Base-by-base conservation (phyloP, 2,329 filamentous ascomycete genomes). In the Lachnellula cervina region DNA sequence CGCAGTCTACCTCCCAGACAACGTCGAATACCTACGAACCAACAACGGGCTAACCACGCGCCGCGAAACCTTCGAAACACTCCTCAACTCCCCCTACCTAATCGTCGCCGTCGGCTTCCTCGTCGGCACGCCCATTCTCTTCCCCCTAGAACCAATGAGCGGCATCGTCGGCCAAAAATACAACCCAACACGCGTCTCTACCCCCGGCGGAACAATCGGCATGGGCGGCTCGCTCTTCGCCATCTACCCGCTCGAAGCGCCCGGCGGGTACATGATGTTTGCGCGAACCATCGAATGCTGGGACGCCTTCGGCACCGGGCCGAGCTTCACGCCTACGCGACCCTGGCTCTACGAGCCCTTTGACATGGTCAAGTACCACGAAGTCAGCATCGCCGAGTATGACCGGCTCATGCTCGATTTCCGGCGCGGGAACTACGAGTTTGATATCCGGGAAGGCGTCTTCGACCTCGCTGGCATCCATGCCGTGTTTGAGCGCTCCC, bases 221-320 rank as follows among this genome's bases (percentile, higher is more conserved):
- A 65, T 71, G 5, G 73, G 73, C 4, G 72, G 74, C 0, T 67
- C 66, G 3, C 55, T 68, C 13, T 61, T 74, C 13, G 66, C 69
- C 28, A 66, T 74, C 6, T 76, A 76, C 50, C 68, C 71, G 0
- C 66, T 70, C 1, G 72, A 71, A 23, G 61, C 64, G 5, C 73
- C 73, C 0, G 74, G 74, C 4, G 74, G 74, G 0, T 76, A 74
- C 62, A 69, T 68, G 68, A 64, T 73, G 34, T 64, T 71, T 5
- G 73, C 67, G 13, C 61, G 68, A 32, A 72, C 70, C 0, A 56
- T 73, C 8, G 65, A 66, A 5, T 66, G 66, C 6, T 73, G 70
- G 66, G 71, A 74, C 55, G 65, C 66, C 2, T 69, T 68, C 17
- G 70, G 70, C 0, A 61, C 60, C 4, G 66, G 68, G 1, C 64